phyloP scores from a whole-genome alignment of 495 filamentous ascomycete species.

The Rhypophila decipiens region DNA sequence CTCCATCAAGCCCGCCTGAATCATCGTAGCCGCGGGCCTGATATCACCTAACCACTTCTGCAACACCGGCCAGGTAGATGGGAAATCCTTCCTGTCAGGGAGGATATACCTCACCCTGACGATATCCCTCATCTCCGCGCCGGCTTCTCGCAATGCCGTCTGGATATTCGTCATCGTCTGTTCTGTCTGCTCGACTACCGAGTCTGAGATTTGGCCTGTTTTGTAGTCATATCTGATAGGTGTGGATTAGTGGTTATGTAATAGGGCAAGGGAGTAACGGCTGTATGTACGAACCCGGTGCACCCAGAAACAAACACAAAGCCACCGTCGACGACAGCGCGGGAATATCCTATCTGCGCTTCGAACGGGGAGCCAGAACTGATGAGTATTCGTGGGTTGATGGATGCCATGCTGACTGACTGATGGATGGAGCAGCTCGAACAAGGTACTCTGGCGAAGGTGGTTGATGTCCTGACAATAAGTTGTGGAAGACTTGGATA shows the following conservation, averaged over 20 bases:
- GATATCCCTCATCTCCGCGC: conserved; percentile 24
- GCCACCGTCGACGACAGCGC: conserved; percentile 32
- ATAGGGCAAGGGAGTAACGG: not conserved
- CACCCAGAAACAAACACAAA: conserved; percentile 35
- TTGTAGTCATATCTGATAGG: conserved; percentile 32
- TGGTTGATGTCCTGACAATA: too few relatives aligned
- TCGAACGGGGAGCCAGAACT: conserved; percentile 35
- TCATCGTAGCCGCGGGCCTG: conserved; percentile 36
- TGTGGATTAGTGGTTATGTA: not conserved
- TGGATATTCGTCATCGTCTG: conserved; percentile 29
- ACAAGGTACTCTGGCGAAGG: too few relatives aligned
- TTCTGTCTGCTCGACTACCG: conserved; percentile 29
- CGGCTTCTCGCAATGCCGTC: conserved; percentile 25
- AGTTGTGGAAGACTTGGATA: too few relatives aligned
- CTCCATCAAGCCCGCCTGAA: conserved; percentile 33
- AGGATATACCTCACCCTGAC: conserved; percentile 35
- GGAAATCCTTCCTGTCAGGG: conserved; percentile 27
- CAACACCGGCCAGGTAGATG: conserved; percentile 26
- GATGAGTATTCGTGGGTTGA: conserved; percentile 22
- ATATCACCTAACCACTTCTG: conserved; percentile 29
- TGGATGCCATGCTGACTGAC: too few relatives aligned
- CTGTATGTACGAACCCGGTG: conserved; percentile 31
- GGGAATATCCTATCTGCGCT: conserved; percentile 35
- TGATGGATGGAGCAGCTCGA: too few relatives aligned
- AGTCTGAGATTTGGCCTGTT: conserved; percentile 20